These are phyloP conservation scores for Penicillium sp. DNA, from an alignment of 2,329 filamentous ascomycete species.

Conservation along the genomic window DNA sequence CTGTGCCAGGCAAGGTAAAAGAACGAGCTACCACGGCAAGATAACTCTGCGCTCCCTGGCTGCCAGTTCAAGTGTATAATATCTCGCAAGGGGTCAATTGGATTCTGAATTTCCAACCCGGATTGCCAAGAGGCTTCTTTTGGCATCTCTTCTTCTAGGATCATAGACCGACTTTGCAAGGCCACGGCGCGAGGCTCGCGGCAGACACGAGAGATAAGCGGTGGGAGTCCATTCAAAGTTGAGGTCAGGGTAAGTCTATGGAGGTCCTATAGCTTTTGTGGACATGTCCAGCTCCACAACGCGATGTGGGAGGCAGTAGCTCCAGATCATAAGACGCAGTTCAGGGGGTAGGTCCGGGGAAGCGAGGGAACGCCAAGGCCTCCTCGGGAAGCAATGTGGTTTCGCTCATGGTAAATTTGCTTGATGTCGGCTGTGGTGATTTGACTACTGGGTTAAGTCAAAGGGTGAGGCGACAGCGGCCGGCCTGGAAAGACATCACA, in stretches of 20 bases:
- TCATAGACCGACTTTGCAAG: conserved; percentile 1
- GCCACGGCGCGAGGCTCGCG: conserved; percentile 10
- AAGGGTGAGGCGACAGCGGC: neutral
- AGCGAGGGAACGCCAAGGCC: neutral
- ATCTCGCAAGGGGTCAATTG: conserved; percentile 4
- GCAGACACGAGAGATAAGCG: conserved; percentile 6
- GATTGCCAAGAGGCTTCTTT: neutral
- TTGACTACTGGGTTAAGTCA: neutral
- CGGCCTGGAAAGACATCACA: too few species aligned
- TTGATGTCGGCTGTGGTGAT: neutral
- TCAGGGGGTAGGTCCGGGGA: conserved; percentile 8
- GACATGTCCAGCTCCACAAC: conserved; percentile 10
- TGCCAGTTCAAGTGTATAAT: conserved; percentile 7
- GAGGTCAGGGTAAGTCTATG: neutral
- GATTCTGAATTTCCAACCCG: neutral
- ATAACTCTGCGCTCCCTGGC: too few species aligned
- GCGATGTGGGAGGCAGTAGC: conserved; percentile 15
- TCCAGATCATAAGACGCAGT: conserved; percentile 13
- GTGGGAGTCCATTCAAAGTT: conserved; percentile 6
- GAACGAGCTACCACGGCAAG: neutral
- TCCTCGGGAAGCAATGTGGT: neutral
- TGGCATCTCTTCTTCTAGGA: neutral
- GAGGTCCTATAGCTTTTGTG: neutral
- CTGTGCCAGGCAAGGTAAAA: conserved; percentile 7
- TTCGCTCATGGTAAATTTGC: neutral